Evolutionary conservation across 352 stramenopile species (phyloP).

Genomic region (Pythium vanterpoolii): DNA sequence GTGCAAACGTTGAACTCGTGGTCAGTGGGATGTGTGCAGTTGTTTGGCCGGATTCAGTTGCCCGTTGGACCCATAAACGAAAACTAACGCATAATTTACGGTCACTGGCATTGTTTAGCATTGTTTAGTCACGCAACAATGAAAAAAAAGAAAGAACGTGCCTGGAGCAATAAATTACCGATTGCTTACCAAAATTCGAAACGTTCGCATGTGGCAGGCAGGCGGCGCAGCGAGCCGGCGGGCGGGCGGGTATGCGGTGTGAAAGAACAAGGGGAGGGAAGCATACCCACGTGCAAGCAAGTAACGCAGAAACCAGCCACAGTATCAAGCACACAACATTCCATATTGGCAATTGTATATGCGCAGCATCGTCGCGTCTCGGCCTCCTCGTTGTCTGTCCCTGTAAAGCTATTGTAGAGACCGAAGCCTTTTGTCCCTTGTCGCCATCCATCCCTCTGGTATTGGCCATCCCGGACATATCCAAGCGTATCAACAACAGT

Average conservation of each 20-base stretch:
- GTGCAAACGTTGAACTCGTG: constrained; percentile 6
- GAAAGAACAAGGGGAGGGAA: constrained; percentile 3
- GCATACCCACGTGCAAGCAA: background rate
- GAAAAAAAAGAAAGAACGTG: constrained; percentile 28
- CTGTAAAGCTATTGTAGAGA: background rate
- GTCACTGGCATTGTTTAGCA: background rate
- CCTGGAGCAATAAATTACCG: constrained; percentile 21
- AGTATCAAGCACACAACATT: background rate
- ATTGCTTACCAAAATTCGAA: constrained; percentile 29
- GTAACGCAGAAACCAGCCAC: background rate
- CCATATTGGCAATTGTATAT: background rate
- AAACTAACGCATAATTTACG: background rate
- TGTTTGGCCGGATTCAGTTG: constrained; percentile 15
- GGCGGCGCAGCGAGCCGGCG: background rate
- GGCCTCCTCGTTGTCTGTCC: background rate
- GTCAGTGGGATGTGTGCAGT: constrained; percentile 16
- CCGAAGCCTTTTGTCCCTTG: background rate
- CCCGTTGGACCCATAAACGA: background rate
- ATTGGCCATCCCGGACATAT: background rate
- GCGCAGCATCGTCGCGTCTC: background rate
- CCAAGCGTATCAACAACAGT: background rate
- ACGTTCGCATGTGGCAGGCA: constrained; percentile 20
- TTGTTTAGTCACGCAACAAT: too few species aligned
- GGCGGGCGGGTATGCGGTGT: constrained; percentile 7
- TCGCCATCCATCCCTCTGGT: background rate